phyloP scores from a whole-genome alignment of 1,139 yeast species.

The Insectozyma bohioensis region DNA sequence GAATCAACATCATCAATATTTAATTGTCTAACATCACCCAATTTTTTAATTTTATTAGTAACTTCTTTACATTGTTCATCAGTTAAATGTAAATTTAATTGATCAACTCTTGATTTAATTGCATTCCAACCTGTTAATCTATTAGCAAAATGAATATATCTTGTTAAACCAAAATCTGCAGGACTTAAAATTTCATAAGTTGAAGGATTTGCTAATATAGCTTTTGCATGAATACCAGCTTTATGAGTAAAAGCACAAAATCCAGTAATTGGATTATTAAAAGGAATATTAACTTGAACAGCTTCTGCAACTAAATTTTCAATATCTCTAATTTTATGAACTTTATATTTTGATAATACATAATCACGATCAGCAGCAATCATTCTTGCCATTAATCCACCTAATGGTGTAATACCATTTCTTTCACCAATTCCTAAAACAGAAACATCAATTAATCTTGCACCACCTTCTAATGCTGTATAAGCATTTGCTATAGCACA shows the following conservation, averaged over 20 bases:
- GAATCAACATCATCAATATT: conserved; percentile 98
- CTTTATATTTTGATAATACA: conserved; percentile 90
- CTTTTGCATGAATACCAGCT: conserved; percentile 99
- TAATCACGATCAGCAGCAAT: conserved; percentile 98
- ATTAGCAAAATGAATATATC: conserved; percentile 97
- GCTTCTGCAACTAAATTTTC: conserved; percentile 97
- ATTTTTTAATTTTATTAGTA: conserved; percentile 85
- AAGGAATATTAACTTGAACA: conserved; percentile 94
- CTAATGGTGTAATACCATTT: conserved; percentile 96
- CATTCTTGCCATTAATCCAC: conserved; percentile 99
- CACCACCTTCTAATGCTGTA: conserved; percentile 98
- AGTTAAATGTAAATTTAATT: conserved; percentile 83
- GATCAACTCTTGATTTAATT: conserved; percentile 96
- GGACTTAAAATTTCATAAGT: conserved; percentile 97
- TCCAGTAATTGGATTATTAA: conserved; percentile 98
- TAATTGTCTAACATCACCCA: conserved; percentile 93
- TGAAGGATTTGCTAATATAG: conserved; percentile 96
- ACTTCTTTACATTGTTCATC: conserved; percentile 96
- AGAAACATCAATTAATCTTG: conserved; percentile 89
- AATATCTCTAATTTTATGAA: conserved; percentile 92
- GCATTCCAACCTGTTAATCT: conserved; percentile 99
- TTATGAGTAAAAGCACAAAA: conserved; percentile 99
- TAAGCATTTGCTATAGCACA: conserved; percentile 99
- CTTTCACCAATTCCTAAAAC: conserved; percentile 98
- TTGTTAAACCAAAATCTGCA: conserved; percentile 88